These are phyloP conservation scores for Annulohypoxylon nitens DNA, from an alignment of 495 filamentous ascomycete genomes.

Conservation along the genomic window DNA sequence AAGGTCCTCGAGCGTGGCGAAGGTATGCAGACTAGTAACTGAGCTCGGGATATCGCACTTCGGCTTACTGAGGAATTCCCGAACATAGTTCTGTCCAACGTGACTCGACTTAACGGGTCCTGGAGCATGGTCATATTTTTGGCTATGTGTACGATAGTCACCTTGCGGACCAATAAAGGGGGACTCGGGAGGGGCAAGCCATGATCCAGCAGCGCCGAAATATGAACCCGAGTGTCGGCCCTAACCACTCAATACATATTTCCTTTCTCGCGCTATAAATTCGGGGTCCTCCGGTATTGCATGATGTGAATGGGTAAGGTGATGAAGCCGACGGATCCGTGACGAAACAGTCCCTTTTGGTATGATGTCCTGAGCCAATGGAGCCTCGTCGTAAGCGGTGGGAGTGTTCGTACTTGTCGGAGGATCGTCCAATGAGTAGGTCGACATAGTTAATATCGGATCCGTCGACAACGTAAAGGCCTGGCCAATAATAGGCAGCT, in stretches of 20 bases:
- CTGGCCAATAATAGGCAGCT: conserved; percentile 17
- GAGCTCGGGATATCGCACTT: conserved; percentile 10
- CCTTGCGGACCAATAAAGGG: conserved; percentile 20
- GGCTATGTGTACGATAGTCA: conserved; percentile 16
- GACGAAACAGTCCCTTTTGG: conserved; percentile 45
- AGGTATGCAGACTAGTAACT: conserved; percentile 15
- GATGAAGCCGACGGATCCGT: conserved; percentile 39
- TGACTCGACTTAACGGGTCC: conserved; percentile 3
- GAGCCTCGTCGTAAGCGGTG: background rate
- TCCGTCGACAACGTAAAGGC: background rate
- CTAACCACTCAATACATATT: conserved; percentile 41
- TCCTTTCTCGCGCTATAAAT: conserved; percentile 38
- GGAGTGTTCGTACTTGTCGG: conserved; percentile 12
- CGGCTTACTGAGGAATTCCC: conserved; percentile 3
- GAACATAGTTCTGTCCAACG: conserved; percentile 28
- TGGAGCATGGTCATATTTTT: conserved; percentile 11
- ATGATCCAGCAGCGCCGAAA: conserved; percentile 35
- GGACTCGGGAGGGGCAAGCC: conserved; percentile 29
- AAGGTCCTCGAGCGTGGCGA: conserved; percentile 4
- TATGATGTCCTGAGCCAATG: conserved; percentile 22
- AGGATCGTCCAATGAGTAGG: conserved; percentile 39
- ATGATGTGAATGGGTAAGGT: conserved; percentile 34
- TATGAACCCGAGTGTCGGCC: conserved; percentile 44
- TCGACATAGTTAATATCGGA: conserved; percentile 27
- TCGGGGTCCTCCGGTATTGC: conserved; percentile 34